These are phyloP conservation scores for Tranzscheliella williamsii DNA, from an alignment of 1,284 basidiomycete genomes.

Conservation along the genomic window DNA sequence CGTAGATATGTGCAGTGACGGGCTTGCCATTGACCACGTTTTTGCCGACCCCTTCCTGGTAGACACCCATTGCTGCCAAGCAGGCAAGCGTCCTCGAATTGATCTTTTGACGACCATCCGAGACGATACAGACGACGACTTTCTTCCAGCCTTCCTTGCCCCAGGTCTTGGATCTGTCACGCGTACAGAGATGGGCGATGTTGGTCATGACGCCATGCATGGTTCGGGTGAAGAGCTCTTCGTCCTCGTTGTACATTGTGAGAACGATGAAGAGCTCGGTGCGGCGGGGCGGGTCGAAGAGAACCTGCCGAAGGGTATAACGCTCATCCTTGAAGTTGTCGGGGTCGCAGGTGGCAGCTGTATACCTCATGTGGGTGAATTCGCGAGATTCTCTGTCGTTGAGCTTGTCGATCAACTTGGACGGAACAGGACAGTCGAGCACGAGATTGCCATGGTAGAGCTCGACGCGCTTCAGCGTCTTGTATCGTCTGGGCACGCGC, in stretches of 20 bases:
- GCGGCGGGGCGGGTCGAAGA: constrained; percentile 53
- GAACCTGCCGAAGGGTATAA: constrained; percentile 54
- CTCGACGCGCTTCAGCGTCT: constrained; percentile 55
- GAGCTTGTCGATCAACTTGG: constrained; percentile 65
- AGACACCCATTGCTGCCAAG: constrained; percentile 75
- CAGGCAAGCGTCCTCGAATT: constrained; percentile 95
- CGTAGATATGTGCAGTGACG: constrained; percentile 90
- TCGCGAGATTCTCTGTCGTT: constrained; percentile 80
- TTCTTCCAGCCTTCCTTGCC: constrained; percentile 97
- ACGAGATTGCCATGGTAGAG: constrained; percentile 58
- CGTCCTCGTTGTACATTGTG: constrained; percentile 59
- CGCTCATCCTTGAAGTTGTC: constrained; percentile 77
- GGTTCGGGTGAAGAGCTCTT: constrained; percentile 52
- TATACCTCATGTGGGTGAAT: constrained; percentile 72
- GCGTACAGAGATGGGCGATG: constrained; percentile 71
- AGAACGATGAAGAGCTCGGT: constrained; percentile 59
- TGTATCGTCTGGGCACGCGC: constrained; percentile 55
- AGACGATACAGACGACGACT: constrained; percentile 71
- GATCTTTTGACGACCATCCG: constrained; percentile 88
- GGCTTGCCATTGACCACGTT: constrained; percentile 82
- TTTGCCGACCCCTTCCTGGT: constrained; percentile 91
- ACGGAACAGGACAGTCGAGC: constrained; percentile 56
- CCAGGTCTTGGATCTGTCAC: constrained; percentile 86
- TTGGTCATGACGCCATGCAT: constrained; percentile 60
- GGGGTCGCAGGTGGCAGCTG: constrained; percentile 65